Percentiles rank a stretch among this genome's conserved stretches.
These are phyloP conservation scores for Talaromyces sp. DNA, from an alignment of 2,329 filamentous ascomycete genomes.

Conservation along the genomic window DNA sequence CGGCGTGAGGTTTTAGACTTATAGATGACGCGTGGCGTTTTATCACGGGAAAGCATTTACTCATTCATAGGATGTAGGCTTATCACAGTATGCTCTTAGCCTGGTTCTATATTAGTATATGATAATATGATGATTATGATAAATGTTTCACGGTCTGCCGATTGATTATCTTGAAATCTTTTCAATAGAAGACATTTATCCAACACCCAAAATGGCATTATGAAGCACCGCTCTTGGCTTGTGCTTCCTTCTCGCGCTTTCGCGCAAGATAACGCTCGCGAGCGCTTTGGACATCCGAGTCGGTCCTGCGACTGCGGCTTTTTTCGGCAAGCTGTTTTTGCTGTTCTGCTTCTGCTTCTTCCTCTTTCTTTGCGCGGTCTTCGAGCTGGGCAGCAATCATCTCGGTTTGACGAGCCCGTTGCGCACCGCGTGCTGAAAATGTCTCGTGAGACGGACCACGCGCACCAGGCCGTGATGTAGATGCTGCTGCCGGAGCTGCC, in stretches of 20 bases:
- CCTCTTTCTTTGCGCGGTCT: constrained; percentile 49
- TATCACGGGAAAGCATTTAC: not conserved
- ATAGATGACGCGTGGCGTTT: constrained; percentile 5
- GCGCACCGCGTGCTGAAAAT: constrained; percentile 36
- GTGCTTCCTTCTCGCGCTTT: constrained; percentile 47
- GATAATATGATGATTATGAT: constrained; percentile 7
- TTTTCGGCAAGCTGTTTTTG: constrained; percentile 50
- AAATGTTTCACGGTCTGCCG: not conserved
- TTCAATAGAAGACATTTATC: not conserved
- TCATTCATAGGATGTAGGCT: not conserved
- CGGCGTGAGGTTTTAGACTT: constrained; percentile 42
- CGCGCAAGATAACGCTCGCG: constrained; percentile 58
- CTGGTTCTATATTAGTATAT: constrained; percentile 4
- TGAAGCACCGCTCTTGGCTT: constrained; percentile 3
- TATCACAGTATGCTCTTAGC: not conserved
- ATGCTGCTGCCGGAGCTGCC: not conserved
- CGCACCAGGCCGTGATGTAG: constrained; percentile 16
- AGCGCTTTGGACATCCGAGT: constrained; percentile 54
- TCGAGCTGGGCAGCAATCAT: constrained; percentile 59
- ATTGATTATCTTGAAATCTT: not conserved
- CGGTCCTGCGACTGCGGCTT: constrained; percentile 55
- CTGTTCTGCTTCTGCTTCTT: constrained; percentile 54
- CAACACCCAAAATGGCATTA: not conserved
- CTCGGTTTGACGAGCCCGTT: constrained; percentile 53
- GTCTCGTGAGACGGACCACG: constrained; percentile 21